Evolutionary conservation across 2,329 filamentous ascomycete genomes (phyloP), one percentile per base, ranked within the genome.

Genomic region (Clarireedia sp.): DNA sequence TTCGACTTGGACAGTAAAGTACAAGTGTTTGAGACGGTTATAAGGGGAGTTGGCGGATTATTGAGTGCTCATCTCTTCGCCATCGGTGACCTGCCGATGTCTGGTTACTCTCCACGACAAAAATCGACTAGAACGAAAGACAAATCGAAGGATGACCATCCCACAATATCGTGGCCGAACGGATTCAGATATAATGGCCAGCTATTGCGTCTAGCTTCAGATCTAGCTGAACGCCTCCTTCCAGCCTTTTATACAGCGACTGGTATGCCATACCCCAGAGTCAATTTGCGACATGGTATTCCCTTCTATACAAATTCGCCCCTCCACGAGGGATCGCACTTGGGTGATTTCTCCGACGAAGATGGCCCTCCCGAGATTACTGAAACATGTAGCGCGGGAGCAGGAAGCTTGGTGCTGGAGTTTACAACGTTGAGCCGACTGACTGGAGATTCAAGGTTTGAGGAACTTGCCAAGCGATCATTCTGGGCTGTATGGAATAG

Each of bases 1-100:
- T 99, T 99, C 66, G 90, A 99, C 70, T 76, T 96, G 41, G 92
- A 99, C 71, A 96, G 91, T 74, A 99, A 97, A 72, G 94, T 99
- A 2, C 92, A 99, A 73, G 90, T 99, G 40, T 99, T 99, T 67
- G 94, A 99, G 74, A 97, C 92, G 0, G 92, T 96, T 37, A 99
- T 99, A 63, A 81, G 94, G 57, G 94, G 92, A 16, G 81, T 95
- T 46, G 94, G 94, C 14, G 94, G 94, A 0, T 75, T 99, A 55
- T 73, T 99, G 61, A 96, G 91, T 66, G 90, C 92, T 2, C 94
- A 99, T 73, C 74, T 96, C 43, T 99, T 99, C 69, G 92, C 94
- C 12, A 78, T 90, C 21, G 94, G 91, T 36, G 90, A 95, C 56
- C 73, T 99, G 55, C 94, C 94, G 0, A 96, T 97, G 54, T 75